Base-by-base conservation (phyloP, 768 basidiomycete species). In the Pleurotus tuber-regium region DNA sequence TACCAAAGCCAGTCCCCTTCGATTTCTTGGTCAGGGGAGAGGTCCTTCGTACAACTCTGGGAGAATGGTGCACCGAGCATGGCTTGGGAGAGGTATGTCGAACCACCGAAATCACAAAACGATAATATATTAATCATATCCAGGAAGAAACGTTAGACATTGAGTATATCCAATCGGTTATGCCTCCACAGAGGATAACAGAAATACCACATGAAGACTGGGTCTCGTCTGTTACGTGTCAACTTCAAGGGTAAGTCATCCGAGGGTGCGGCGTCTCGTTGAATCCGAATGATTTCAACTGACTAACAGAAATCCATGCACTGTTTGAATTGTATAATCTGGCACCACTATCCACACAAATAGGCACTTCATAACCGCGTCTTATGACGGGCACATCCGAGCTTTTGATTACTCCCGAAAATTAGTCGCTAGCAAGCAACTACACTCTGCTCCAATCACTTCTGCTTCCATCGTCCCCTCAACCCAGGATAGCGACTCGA, bases 131-230 rank as follows among this genome's bases (percentile, higher is more conserved):
- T 35, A 21, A 31, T 10, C 40, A 43, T 26, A 18, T 54, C 28
- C 56, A 91, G 86, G 92, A 95, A 78, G 89, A 92, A 67, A 92
- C 89, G 2, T 79, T 97, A 18, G 86, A 95, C 61, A 82, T 97
- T 39, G 93, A 96, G 67, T 96, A 96, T 70, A 84, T 97, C 52
- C 86, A 92, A 67, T 90, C 87, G 12, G 77, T 95, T 1, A 74
- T 96, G 66, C 92, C 94, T 0, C 94, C 93, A 0, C 81, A 91
- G 63, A 83, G 85, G 55, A 80, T 92, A 67, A 79, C 86, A 0
- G 78, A 86, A 42, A 72, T 92, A 47, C 86, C 89, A 1, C 89
- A 93, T 55, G 87, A 98, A 48, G 94, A 98, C 56, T 98, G 96
- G 96, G 89, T 97, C 0, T 93, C 92, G 1, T 84, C 85, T 12